Evolutionary conservation across 1,284 basidiomycete genomes (phyloP), one percentile per base, ranked within the genome.

Genomic region (Phylloporus sp.): DNA sequence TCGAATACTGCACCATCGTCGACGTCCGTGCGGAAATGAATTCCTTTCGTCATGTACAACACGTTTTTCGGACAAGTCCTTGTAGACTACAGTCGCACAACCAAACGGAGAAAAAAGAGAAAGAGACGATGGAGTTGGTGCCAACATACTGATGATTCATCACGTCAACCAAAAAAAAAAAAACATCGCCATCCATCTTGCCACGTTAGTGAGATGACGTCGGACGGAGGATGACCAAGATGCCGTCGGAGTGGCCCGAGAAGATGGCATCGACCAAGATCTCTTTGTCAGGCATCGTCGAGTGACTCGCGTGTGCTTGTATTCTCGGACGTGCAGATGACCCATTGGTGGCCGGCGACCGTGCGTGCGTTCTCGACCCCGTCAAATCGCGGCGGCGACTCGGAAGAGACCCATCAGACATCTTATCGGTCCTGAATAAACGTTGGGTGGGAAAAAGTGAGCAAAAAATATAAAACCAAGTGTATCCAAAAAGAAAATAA

Each of bases 181-280:
- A 44, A 24, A 18, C 20, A n/a, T n/a, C n/a, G n/a, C n/a, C n/a
- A n/a, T n/a, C n/a, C n/a, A n/a, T n/a, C n/a, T n/a, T n/a, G n/a
- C n/a, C n/a, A 37, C 26, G 17, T 26, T 54, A 40, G 37, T n/a
- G 54, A 42, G 28, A 22, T 11, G 44, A 56, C 31, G 55, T 56
- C 44, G 55, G n/a, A 17, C 91, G 84, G 15, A 93, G 76, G 65
- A 93, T 90, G 66, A 91, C 88, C 79, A 93, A 85, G 63, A 93
- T 79, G 8, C 91, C 91, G 72, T 93, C 91, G 29, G 90, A 92
- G 72, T 92, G 91, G 6, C 89, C 91, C 42, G 89, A 91, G 73
- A 93, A 92, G 62, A 93, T 92, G 5, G 90, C 89, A 69, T 92
- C 91, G 22, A 92, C 90, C 32, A 79, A 64, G 59, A 86, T 76